Conservation (phyloP, 1,284 basidiomycete species). For the Xerocomus minutiporus region DNA sequence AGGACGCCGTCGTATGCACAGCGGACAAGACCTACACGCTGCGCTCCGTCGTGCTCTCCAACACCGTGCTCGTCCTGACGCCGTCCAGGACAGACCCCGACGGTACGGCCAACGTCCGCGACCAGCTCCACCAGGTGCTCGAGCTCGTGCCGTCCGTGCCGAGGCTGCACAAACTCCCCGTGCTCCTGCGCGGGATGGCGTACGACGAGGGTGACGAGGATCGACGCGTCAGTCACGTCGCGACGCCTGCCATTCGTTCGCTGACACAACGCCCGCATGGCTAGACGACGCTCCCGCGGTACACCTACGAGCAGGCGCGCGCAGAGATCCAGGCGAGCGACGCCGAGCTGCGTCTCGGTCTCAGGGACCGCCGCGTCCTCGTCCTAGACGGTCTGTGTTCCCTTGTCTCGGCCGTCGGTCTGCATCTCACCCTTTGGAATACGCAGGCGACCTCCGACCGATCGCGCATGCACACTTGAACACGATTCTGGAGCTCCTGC, state of each 20-base stretch:
- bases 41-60: constrained; percentile 80
- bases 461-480: constrained; percentile 64
- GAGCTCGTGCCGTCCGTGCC: constrained; percentile 74
- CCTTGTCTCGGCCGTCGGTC: neutral
- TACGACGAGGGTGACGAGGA: constrained; percentile 63
- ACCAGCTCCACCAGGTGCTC: constrained; percentile 71
- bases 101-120: constrained; percentile 54
- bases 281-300: constrained; percentile 33
- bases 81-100: constrained; percentile 40
- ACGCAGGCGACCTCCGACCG: constrained; percentile 60
- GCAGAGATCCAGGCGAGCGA: constrained; percentile 76
- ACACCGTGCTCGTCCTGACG: constrained; percentile 74
- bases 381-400: constrained; percentile 57
- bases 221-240: constrained; percentile 29
- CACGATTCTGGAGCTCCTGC: constrained; percentile 66
- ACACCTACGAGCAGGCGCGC: constrained; percentile 57
- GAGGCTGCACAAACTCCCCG: constrained; percentile 63
- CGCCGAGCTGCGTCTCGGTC: constrained; percentile 57
- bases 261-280: too few species aligned
- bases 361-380: constrained; percentile 66
- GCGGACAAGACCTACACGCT: constrained; percentile 72
- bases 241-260: too few species aligned
- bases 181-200: constrained; percentile 57
- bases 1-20: constrained; percentile 88
- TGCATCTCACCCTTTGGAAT: neutral